These are phyloP conservation scores for Ophiostoma himal-ulmi DNA, from an alignment of 2,329 filamentous ascomycete genomes.

Conservation along the genomic window DNA sequence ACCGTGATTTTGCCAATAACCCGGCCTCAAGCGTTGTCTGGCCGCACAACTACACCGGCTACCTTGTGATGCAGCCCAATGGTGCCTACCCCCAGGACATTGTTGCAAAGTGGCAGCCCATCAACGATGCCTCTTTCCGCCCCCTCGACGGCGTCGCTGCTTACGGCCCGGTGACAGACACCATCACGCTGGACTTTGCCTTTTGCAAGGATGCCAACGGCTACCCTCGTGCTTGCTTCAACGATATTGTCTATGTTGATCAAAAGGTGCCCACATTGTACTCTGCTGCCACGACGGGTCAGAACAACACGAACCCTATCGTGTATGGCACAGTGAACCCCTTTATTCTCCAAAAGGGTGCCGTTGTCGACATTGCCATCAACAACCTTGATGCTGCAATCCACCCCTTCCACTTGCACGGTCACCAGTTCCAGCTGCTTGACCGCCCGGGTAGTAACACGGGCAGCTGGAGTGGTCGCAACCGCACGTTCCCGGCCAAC, in stretches of 20 bases:
- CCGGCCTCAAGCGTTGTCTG: constrained; percentile 29
- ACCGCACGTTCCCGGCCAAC: constrained; percentile 29
- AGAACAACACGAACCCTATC: constrained; percentile 37
- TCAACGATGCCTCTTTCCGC: constrained; percentile 57
- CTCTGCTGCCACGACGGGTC: constrained; percentile 56
- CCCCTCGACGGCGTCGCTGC: constrained; percentile 42
- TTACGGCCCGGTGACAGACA: constrained; percentile 43
- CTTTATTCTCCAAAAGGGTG: constrained; percentile 36
- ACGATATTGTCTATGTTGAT: constrained; percentile 59
- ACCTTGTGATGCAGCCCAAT: constrained; percentile 37
- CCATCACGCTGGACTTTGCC: constrained; percentile 49
- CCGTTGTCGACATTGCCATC: constrained; percentile 44
- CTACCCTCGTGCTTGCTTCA: constrained; percentile 57
- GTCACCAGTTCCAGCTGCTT: constrained; percentile 51
- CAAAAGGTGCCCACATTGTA: constrained; percentile 68
- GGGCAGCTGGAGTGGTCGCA: constrained; percentile 36
- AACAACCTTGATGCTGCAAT: constrained; percentile 45
- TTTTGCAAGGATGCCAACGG: constrained; percentile 59
- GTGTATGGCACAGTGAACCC: constrained; percentile 43
- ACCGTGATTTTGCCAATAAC: constrained; percentile 38
- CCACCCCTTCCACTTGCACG: constrained; percentile 51
- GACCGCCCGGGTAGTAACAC: constrained; percentile 35
- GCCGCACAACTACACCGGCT: constrained; percentile 40
- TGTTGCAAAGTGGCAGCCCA: constrained; percentile 42
- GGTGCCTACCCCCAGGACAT: constrained; percentile 31